Evolutionary conservation across 2,329 filamentous ascomycete genomes (phyloP), one percentile per base, ranked within the genome.

Genomic region (Knoxdaviesia proteae): DNA sequence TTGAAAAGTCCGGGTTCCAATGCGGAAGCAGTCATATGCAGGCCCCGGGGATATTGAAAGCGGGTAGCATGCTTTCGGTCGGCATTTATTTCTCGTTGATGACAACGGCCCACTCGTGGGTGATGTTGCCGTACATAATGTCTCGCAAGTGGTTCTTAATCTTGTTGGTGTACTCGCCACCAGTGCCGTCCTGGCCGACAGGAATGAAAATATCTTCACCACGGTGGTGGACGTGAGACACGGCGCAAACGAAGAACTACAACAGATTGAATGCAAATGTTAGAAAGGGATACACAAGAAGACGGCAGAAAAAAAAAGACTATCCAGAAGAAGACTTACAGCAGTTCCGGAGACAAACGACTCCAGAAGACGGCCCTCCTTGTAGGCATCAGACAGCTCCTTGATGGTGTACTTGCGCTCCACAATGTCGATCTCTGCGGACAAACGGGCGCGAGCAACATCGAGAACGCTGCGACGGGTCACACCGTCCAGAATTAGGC

Each of bases 301-400:
- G 47, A 37, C 45, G 38, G 42, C 36, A 33, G 8, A 34, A 39
- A 38, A 32, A 41, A 34, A 11, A 38, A 35, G 7, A 20, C 20
- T 20, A 20, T 20, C 20, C 20, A 20, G 20, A 42, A 33, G 3
- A 38, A 42, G 49, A 71, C 76, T 65, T 65, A 81, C 77, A 44
- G 87, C 87, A 47, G 87, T 94, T 11, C 88, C 87, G 34, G 81
- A 76, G 6, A 81, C 83, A 55, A 94, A 94, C 1, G 83, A 72
- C 62, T 94, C 87, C 7, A 94, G 57, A 38, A 94, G 58, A 3
- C 86, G 67, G 3, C 82, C 84, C 54, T 94, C 83, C 38, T 69
- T 61, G 31, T 74, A 63, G 1, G 86, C 84, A 54, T 80, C 71
- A 32, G 76, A 55, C 10, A 94, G 59, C 59, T 94, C 86, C 32